These are phyloP conservation scores for Keithomyces neogunnii DNA, from an alignment of 2,329 filamentous ascomycete species.

Conservation along the genomic window DNA sequence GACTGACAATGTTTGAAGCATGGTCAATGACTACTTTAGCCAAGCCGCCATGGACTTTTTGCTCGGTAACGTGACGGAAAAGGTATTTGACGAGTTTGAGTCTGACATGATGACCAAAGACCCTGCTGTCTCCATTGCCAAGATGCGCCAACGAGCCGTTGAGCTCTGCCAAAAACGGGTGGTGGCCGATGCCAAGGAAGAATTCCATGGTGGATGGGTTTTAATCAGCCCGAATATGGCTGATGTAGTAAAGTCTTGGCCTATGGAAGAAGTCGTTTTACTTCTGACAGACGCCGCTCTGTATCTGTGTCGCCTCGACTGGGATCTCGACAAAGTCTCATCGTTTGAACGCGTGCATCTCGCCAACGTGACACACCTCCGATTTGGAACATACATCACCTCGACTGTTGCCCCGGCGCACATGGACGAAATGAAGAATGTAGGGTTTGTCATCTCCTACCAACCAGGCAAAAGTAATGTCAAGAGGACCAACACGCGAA, in stretches of 20 bases:
- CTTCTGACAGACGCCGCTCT: conserved; percentile 77
- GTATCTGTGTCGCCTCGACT: conserved; percentile 88
- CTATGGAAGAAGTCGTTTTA: conserved; percentile 83
- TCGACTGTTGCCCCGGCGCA: conserved; percentile 73
- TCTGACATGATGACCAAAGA: conserved; percentile 88
- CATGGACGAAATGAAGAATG: conserved; percentile 68
- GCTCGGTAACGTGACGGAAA: conserved; percentile 75
- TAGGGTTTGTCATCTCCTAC: conserved; percentile 77
- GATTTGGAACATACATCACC: conserved; percentile 82
- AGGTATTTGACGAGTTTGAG: conserved; percentile 91
- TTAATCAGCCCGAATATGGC: conserved; percentile 67
- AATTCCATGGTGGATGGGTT: conserved; percentile 84
- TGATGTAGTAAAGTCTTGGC: conserved; percentile 59
- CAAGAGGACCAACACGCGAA: conserved; percentile 76
- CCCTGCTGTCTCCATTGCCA: conserved; percentile 77
- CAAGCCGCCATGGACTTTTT: conserved; percentile 93
- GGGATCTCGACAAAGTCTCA: conserved; percentile 88
- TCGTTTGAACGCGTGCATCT: conserved; percentile 84
- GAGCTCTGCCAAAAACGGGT: conserved; percentile 83
- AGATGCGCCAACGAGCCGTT: conserved; percentile 80
- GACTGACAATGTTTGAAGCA: conserved; percentile 47
- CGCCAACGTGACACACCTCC: conserved; percentile 62
- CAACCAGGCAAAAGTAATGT: conserved; percentile 62
- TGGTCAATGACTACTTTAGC: conserved; percentile 96
- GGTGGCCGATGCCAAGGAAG: conserved; percentile 73